Conservation (phyloP, 495 filamentous ascomycete species). For the Lophiostoma macrostomum region DNA sequence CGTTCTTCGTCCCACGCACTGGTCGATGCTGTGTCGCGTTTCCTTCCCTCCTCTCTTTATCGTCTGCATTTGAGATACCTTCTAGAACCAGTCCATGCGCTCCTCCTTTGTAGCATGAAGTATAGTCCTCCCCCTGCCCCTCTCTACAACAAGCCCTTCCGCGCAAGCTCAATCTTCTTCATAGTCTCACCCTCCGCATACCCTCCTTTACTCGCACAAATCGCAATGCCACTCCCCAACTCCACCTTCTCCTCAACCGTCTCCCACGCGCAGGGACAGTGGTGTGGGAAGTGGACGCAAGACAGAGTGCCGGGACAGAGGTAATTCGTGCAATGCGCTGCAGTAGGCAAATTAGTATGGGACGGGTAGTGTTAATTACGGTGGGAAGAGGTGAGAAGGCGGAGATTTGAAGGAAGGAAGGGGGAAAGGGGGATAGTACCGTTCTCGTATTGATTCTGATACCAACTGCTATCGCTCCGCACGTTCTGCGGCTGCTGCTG, state of each 20-base stretch:
- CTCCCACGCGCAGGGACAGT: conserved; percentile 86
- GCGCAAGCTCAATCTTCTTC: conserved; percentile 44
- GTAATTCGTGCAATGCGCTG: conserved; percentile 79
- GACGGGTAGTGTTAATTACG: not conserved
- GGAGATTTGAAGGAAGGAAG: conserved; percentile 3
- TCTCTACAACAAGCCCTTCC: conserved; percentile 68
- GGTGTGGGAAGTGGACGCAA: conserved; percentile 89
- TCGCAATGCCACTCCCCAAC: conserved; percentile 71
- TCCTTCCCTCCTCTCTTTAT: too few species aligned
- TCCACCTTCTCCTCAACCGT: conserved; percentile 84
- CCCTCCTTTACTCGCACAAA: conserved; percentile 80
- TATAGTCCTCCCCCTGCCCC: not conserved
- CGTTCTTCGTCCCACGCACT: too few species aligned
- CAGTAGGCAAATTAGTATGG: not conserved
- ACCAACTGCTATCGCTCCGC: conserved; percentile 72
- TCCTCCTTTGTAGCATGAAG: not conserved
- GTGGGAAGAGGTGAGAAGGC: not conserved
- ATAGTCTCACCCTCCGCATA: conserved; percentile 49
- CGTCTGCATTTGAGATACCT: too few species aligned
- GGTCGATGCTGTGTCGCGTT: too few species aligned
- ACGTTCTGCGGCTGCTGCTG: conserved; percentile 69
- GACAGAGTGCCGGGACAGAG: conserved; percentile 87
- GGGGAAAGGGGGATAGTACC: conserved; percentile 45
- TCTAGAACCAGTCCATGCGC: too few species aligned
- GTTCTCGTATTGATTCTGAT: conserved; percentile 66